Evolutionary conservation across 306 rosid species (phyloP).

Genomic region (Crotalaria pallida): DNA sequence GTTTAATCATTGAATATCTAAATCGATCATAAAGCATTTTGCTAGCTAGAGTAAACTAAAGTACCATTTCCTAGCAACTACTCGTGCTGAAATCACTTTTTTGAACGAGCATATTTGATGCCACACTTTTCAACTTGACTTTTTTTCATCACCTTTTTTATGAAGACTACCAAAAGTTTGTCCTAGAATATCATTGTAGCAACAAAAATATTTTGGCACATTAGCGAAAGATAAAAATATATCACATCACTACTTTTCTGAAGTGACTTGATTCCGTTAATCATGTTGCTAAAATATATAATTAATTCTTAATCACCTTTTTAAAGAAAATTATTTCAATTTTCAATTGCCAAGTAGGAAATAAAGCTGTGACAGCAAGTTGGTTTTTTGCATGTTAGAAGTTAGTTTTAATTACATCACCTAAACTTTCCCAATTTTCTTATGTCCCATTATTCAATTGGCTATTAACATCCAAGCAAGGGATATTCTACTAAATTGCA

Average conservation of each 20-base stretch:
- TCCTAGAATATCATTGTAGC: background rate
- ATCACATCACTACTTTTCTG: conserved; percentile 2
- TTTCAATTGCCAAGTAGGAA: background rate
- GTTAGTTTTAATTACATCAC: background rate
- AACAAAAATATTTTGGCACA: conserved; percentile 13
- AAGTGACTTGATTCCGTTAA: conserved; percentile 15
- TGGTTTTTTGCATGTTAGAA: background rate
- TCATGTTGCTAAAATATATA: background rate
- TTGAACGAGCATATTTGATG: background rate
- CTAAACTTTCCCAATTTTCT: background rate
- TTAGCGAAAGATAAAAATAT: conserved; percentile 17
- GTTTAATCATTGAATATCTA: background rate
- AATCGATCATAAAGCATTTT: background rate
- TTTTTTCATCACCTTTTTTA: background rate
- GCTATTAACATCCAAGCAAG: background rate
- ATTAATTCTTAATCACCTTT: background rate
- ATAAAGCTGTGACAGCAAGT: background rate
- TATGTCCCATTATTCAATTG: background rate
- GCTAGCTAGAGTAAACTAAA: background rate
- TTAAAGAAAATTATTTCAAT: conserved; percentile 8
- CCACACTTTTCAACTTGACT: background rate
- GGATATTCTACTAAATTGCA: background rate
- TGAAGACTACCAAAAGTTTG: background rate
- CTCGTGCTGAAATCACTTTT: background rate
- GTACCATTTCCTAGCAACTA: background rate